Base-by-base conservation (phyloP, 2,329 filamentous ascomycete genomes). In the Pseudocercospora fuligena region DNA sequence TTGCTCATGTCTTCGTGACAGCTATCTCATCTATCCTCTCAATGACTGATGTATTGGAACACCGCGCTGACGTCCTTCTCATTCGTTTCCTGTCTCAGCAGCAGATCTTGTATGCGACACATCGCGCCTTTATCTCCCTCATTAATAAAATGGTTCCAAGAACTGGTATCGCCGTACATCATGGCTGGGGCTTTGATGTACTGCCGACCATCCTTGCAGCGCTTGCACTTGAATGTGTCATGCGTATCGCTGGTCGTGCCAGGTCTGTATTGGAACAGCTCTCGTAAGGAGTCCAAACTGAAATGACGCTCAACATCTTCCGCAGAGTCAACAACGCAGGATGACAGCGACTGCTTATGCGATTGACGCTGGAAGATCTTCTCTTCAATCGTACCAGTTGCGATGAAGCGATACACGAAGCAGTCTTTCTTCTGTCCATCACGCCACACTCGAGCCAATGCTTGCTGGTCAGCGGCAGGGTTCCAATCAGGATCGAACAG, bases 381-480 rank as follows among this genome's bases (percentile, higher is more conserved):
- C 80, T 99, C 95, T 77, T 99, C 95, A 68, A 99, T 99, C 0
- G 94, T 97, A 3, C 95, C 95, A 0, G 96, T 98, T 0, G 94
- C 92, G 74, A 99, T 99, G 82, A 99, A 99, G n/a, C 95, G 92
- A 79, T 99, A 99, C 16, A 99, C 95, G 74, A 99, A 99, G 76
- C 95, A 99, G 76, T 99, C 95, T 78, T 99, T 99, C 85, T 96
- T 98, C 80, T 99, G 95, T 0, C 95, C 95, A 74, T 99, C 95
- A 84, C 95, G 92, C 95, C 95, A 99, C 21, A 99, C 95, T 83
- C 95, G 92, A 40, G 95, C 95, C 31, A 99, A 86, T 3, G 95
- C 95, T 81, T 99, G 95, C 79, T 99, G 95, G 76, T 99, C 95
- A 0, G 95, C 94, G 3, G 95, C 95, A 0, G 95, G 95, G 75